Percentiles rank a stretch among this genome's conserved stretches.
These are phyloP conservation scores for Nicotiana rustica DNA, from an alignment of 305 asterid genomes.

Conservation along the genomic window DNA sequence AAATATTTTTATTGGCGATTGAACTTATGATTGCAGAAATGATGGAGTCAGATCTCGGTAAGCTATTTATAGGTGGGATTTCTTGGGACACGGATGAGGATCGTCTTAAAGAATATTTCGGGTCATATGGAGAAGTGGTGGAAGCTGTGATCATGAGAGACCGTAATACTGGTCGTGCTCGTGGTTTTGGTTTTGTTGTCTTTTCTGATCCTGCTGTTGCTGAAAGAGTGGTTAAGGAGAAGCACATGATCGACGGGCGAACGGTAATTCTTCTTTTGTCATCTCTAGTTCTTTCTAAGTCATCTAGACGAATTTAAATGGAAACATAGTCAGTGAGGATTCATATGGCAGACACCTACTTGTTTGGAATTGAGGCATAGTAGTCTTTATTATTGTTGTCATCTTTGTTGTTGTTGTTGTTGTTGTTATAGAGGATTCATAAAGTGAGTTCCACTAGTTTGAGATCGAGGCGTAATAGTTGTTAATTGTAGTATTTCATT, in stretches of 20 bases:
- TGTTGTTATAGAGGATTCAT: background rate
- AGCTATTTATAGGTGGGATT: constrained; percentile 73
- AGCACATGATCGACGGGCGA: constrained; percentile 74
- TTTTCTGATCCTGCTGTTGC: constrained; percentile 68
- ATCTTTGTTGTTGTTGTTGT: background rate
- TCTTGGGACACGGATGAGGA: constrained; percentile 84
- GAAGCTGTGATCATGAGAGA: constrained; percentile 81
- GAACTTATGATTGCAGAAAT: constrained; percentile 45
- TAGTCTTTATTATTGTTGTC: background rate
- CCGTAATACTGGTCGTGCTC: constrained; percentile 78
- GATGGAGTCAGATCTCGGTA: constrained; percentile 76
- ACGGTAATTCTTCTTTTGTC: constrained; percentile 52
- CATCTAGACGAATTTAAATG: background rate
- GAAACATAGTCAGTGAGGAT: background rate
- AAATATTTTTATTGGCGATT: background rate
- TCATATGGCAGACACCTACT: background rate
- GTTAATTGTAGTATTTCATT: background rate
- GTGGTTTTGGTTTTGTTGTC: constrained; percentile 73
- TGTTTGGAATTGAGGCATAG: background rate
- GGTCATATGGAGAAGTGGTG: constrained; percentile 66
- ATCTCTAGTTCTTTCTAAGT: background rate
- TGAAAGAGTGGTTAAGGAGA: constrained; percentile 71
- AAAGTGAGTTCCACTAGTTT: constrained; percentile 2
- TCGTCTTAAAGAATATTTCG: constrained; percentile 69
- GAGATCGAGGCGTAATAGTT: background rate